A percentile compares a stretch with the other conserved stretches of the same genome.
Conservation (phyloP, 345 rosid species). For the Eucalyptus sideroxylon region DNA sequence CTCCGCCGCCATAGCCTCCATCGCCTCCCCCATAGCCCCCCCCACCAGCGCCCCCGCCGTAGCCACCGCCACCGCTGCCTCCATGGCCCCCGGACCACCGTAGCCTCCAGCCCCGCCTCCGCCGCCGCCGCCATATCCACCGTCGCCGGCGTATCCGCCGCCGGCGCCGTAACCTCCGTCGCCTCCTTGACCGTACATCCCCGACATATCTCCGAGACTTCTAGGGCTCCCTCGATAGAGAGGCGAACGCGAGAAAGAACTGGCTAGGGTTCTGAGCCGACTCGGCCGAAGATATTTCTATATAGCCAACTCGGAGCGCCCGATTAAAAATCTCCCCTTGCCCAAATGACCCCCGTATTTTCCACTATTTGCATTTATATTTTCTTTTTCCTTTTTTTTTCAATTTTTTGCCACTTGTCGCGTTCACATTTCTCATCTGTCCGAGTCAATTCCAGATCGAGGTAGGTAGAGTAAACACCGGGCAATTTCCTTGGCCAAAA, state of each 20-base stretch:
- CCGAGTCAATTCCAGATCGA: neutral
- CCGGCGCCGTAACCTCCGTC: neutral
- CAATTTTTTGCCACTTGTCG: neutral
- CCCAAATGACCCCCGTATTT: neutral
- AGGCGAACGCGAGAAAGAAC: neutral
- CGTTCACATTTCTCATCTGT: neutral
- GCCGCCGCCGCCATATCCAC: slow-evolving; percentile 22
- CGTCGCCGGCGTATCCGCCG: slow-evolving; percentile 3
- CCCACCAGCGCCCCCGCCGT: slow-evolving; percentile 19
- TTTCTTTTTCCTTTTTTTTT: neutral
- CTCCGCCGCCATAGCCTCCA: slow-evolving; percentile 14
- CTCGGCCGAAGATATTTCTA: neutral
- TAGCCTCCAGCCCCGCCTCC: slow-evolving; percentile 44
- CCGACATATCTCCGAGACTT: slow-evolving; percentile 35
- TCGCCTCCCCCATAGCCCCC: slow-evolving; percentile 38
- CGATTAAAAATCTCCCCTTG: neutral
- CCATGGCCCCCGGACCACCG: slow-evolving; percentile 36
- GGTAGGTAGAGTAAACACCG: neutral
- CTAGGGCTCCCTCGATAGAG: slow-evolving; percentile 5
- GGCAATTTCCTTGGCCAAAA: neutral
- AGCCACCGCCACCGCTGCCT: slow-evolving; percentile 3
- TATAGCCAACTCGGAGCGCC: neutral
- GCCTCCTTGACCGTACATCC: slow-evolving; percentile 67
- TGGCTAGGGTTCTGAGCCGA: neutral
- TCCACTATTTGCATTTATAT: neutral